Conservation (phyloP, 225 moss, liverwort and hornwort genomes). For the Climacium dendroides region DNA sequence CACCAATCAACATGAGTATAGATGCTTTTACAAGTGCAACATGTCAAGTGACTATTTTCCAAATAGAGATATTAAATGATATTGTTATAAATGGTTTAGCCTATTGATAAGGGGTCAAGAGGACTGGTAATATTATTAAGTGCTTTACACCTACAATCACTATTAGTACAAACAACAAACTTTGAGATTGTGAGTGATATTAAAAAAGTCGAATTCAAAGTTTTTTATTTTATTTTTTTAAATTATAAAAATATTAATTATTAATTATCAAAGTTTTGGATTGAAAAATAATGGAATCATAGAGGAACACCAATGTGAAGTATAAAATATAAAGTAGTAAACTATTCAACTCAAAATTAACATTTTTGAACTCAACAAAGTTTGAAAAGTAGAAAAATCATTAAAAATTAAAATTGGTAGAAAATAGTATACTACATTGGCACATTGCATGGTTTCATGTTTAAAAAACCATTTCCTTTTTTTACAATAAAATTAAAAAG, state of each 20-base stretch:
- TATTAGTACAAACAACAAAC: not conserved
- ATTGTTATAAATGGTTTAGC: not conserved
- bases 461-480: too few species aligned
- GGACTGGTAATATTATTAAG: not conserved
- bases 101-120: not conserved
- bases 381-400: too few species aligned
- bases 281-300: too few species aligned
- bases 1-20: fast-evolving
- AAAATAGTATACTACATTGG: too few species aligned
- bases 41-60: not conserved
- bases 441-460: too few species aligned
- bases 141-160: not conserved
- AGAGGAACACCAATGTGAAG: too few species aligned
- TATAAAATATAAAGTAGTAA: too few species aligned
- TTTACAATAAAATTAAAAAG: too few species aligned
- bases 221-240: not conserved
- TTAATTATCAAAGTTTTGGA: not conserved
- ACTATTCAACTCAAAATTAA: too few species aligned
- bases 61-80: too few species aligned
- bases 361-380: too few species aligned
- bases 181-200: not conserved
- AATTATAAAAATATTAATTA: not conserved
- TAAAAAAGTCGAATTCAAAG: not conserved
- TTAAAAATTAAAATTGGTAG: too few species aligned
- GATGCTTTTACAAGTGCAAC: not conserved